Percentiles rank a stretch among this genome's conserved stretches.
These are phyloP conservation scores for Phytophthora colocasiae DNA, from an alignment of 352 stramenopile species.

Conservation along the genomic window DNA sequence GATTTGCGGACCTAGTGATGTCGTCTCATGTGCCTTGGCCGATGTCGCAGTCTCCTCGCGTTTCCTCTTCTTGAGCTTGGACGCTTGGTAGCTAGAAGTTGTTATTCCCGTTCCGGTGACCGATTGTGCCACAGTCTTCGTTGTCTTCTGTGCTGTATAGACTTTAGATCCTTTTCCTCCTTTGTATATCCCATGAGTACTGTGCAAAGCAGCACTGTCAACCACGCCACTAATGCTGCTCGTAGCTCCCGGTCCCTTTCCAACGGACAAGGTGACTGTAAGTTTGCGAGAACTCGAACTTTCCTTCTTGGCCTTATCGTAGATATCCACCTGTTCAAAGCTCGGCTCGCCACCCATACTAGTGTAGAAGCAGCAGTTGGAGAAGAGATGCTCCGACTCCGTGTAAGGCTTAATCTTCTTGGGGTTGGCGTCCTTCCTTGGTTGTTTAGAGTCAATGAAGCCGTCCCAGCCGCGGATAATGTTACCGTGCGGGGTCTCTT, in stretches of 20 bases:
- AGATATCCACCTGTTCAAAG: constrained; percentile 63
- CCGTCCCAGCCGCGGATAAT: constrained; percentile 90
- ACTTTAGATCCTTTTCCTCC: constrained; percentile 42
- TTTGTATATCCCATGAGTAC: constrained; percentile 14
- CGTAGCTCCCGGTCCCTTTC: constrained; percentile 22
- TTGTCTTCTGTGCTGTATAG: constrained; percentile 28
- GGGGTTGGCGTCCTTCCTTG: constrained; percentile 73
- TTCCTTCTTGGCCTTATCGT: constrained; percentile 44
- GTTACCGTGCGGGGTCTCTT: constrained; percentile 87
- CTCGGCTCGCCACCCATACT: constrained; percentile 60
- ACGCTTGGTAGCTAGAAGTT: constrained; percentile 35
- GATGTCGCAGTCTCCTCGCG: constrained; percentile 29
- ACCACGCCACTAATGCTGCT: constrained; percentile 17
- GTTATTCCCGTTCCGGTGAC: constrained; percentile 32
- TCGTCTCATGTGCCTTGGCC: constrained; percentile 24
- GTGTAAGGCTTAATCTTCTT: constrained; percentile 88
- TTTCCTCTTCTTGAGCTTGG: constrained; percentile 68
- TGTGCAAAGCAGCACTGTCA: constrained; percentile 10
- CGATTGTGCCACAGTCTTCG: constrained; percentile 18
- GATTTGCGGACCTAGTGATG: constrained; percentile 13
- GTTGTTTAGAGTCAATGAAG: constrained; percentile 85
- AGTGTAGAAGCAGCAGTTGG: constrained; percentile 71
- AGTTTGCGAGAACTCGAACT: constrained; percentile 46
- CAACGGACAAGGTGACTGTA: constrained; percentile 53
- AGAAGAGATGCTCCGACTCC: constrained; percentile 83